Percentiles rank a stretch among this genome's conserved stretches.
Evolutionary conservation across 2,329 filamentous ascomycete genomes (phyloP).

Genomic region (Sclerotinia trifoliorum): DNA sequence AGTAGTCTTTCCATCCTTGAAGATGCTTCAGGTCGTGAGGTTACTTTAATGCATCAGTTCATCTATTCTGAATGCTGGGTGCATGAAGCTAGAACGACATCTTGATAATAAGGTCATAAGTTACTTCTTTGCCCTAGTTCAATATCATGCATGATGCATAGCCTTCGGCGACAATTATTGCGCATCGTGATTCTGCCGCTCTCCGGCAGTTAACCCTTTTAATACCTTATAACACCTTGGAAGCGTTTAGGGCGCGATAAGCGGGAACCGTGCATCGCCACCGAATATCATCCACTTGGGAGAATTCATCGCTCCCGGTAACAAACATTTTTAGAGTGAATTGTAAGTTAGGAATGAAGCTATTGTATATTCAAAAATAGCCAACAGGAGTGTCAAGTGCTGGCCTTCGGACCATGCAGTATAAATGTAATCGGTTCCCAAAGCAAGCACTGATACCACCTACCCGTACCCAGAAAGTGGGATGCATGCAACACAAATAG

Average conservation of each 20-base stretch:
- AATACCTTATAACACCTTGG: not conserved
- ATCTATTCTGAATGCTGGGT: too few species aligned
- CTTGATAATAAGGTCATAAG: not conserved
- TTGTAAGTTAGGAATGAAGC: not conserved
- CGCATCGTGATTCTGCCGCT: not conserved
- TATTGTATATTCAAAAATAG: too few species aligned
- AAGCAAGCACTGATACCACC: not conserved
- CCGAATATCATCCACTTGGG: not conserved
- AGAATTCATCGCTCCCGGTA: not conserved
- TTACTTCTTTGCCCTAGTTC: not conserved
- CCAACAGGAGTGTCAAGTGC: not conserved
- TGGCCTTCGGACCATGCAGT: too few species aligned
- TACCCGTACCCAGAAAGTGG: not conserved
- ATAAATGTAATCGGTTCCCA: not conserved
- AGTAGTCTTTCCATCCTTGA: not conserved
- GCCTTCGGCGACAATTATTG: not conserved
- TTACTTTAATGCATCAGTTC: not conserved
- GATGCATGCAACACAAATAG: not conserved
- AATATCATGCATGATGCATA: not conserved
- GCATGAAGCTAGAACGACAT: not conserved
- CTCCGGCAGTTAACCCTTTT: not conserved
- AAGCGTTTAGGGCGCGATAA: not conserved
- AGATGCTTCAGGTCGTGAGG: not conserved
- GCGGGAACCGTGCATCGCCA: not conserved
- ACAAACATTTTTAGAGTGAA: not conserved